Base-by-base conservation (phyloP, 2,329 filamentous ascomycete genomes). In the Thelonectria olida region DNA sequence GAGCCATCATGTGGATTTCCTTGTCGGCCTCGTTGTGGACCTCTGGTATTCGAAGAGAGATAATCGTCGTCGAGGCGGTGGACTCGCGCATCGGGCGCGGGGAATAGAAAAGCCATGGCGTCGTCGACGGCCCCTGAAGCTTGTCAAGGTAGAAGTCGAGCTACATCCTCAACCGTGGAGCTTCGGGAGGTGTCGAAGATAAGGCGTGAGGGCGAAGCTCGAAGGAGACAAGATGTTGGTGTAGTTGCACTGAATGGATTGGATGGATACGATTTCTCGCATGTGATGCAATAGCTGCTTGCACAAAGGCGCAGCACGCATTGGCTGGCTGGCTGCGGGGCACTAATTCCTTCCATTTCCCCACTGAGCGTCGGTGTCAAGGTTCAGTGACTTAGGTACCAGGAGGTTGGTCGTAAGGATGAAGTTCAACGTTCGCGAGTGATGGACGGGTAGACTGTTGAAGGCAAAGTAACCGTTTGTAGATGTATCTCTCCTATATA, bases 51-150 rank as follows among this genome's bases (percentile, higher is more conserved):
- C 45, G 58, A 53, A 23, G 64, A 36, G 20, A 66, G 55, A 31
- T 60, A 60, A 34, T 74, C 69, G 20, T 75, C 74, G 56, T 74
- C 69, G 57, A 67, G 69, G 52, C 71, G 71, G 48, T 63, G 58
- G 28, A 65, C 63, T 62, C 70, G 67, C 44, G 63, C 66, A 60
- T 75, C 75, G 28, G 68, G 70, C 31, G 75, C 73, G 55, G 76
- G 65, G 57, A 79, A 74, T 62, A 77, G 72, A 62, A 79, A 77
- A 48, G 79, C 76, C 79, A 82, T 82, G 70, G 60, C 73, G 67
- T 72, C 67, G 66, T 69, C 63, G 66, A 67, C 62, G 66, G 67
- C 68, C 69, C 70, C 61, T 67, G 50, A 55, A 70, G 63, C 56
- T 63, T 59, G 38, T 59, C 49, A 61, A 61, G 34, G 61, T 60